Base-by-base conservation (phyloP, 306 rosid species). In the Rubus idaeus region DNA sequence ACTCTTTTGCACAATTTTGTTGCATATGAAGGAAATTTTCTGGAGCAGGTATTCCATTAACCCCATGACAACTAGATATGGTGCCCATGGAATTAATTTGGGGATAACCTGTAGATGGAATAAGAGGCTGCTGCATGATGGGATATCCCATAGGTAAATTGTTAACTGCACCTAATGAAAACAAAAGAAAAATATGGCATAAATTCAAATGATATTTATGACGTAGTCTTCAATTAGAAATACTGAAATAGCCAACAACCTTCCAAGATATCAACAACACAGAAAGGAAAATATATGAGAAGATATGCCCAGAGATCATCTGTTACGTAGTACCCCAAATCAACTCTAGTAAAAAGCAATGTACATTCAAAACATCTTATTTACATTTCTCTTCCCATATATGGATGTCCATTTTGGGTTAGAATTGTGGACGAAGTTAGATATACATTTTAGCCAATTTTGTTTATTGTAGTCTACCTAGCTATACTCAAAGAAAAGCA, bases 21-120 rank as follows among this genome's bases (percentile, higher is more conserved):
- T 60, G 76, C 50, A 72, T 55, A 72, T 55, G 66, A 65, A 39
- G 66, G 65, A 72, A 72, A 44, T 72, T 39, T 72, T 65, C 66
- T 4, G 44, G 52, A 72, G 66, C 51, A 72, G 40, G 52, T 3
- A 55, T 39, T 55, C 76, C 52, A 20, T 40, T 55, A 10, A 55
- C 76, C 47, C 44, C 18, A 13, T 55, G 76, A 53, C 51, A 53
- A 72, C 65, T 44, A 4, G 76, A 55, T 10, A 40, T 4, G 2
- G 62, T 18, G 14, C 41, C 75, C 50, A 37, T 40, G 76, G 51
- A 40, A 72, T 56, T 72, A 17, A 55, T 55, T 55, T 40, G 37
- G 66, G 17, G 63, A 52, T 71, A 30, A 55, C 41, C 52, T 7
- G 68, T 46, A 18, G 70, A 60, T 39, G 78, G 71, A 75, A 46